These are phyloP conservation scores for Nevesoporus exiguus DNA, from an alignment of 768 basidiomycete genomes.

Conservation along the genomic window DNA sequence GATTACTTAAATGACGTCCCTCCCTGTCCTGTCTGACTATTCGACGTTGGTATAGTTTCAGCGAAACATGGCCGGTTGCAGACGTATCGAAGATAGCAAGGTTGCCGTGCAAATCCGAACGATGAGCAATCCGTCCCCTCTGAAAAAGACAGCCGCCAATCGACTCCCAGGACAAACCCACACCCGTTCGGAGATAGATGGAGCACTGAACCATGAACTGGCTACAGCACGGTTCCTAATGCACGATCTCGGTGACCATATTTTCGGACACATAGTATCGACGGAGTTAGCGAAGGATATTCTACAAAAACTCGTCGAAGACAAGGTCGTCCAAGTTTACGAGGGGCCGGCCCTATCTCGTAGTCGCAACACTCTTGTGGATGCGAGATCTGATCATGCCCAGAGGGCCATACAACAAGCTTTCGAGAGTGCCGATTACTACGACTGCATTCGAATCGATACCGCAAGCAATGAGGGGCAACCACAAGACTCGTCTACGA, in stretches of 20 bases:
- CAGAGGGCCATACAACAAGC: background rate
- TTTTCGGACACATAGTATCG: background rate
- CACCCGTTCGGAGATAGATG: background rate
- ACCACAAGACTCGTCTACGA: background rate
- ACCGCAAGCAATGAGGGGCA: background rate
- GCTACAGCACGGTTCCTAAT: constrained; percentile 1
- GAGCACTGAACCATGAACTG: constrained; percentile 6
- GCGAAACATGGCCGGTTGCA: no score
- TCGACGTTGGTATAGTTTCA: no score
- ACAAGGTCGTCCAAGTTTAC: background rate
- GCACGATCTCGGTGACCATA: constrained; percentile 13
- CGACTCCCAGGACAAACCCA: constrained; percentile 2
- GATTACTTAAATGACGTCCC: no score
- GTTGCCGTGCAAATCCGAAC: no score
- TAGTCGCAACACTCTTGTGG: background rate
- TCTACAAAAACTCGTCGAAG: background rate
- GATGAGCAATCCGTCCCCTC: background rate
- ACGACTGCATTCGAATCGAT: background rate
- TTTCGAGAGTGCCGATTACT: background rate
- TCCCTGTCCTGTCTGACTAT: no score
- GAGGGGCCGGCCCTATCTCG: no score
- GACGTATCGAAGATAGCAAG: no score
- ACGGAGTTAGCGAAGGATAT: background rate
- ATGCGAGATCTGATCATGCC: background rate
- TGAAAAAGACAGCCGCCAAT: background rate